Percentiles rank a stretch among this genome's conserved stretches.
Conservation (phyloP, 2,329 filamentous ascomycete species). For the Fusarium annulatum region DNA sequence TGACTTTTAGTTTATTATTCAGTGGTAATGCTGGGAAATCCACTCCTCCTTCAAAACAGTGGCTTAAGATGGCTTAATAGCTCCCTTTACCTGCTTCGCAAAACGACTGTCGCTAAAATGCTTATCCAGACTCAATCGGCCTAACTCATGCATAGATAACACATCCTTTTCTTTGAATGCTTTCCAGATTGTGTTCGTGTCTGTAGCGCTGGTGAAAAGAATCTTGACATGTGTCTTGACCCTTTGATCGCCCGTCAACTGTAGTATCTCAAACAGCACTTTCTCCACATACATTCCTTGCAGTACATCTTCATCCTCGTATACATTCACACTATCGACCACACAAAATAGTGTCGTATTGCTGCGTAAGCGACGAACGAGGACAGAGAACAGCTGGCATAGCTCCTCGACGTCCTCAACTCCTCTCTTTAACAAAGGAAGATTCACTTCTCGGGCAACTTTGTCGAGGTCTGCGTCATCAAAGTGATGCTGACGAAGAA, state of each 20-base stretch:
- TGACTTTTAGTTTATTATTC: too few relatives aligned
- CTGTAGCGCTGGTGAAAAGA: not conserved
- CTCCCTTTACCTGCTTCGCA: not conserved
- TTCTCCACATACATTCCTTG: not conserved
- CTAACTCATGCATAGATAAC: not conserved
- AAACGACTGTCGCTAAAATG: not conserved
- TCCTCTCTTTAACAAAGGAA: rapidly evolving
- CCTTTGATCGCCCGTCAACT: not conserved
- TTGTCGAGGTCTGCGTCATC: not conserved
- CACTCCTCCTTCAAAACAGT: too few relatives aligned
- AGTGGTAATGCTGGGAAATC: too few relatives aligned
- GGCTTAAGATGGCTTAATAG: not conserved
- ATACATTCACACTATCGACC: rapidly evolving
- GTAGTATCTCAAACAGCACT: not conserved
- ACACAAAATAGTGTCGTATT: not conserved
- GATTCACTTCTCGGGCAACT: not conserved
- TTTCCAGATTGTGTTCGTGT: not conserved
- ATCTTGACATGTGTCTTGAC: not conserved
- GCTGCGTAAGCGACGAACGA: not conserved
- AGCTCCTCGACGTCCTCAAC: not conserved
- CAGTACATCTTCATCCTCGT: too few relatives aligned
- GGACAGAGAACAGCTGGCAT: rapidly evolving
- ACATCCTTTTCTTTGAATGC: not conserved
- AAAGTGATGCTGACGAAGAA: not conserved
- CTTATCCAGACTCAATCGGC: not conserved